These are phyloP conservation scores for Zasmidium citrigriseum DNA, from an alignment of 2,329 filamentous ascomycete species.

Conservation along the genomic window DNA sequence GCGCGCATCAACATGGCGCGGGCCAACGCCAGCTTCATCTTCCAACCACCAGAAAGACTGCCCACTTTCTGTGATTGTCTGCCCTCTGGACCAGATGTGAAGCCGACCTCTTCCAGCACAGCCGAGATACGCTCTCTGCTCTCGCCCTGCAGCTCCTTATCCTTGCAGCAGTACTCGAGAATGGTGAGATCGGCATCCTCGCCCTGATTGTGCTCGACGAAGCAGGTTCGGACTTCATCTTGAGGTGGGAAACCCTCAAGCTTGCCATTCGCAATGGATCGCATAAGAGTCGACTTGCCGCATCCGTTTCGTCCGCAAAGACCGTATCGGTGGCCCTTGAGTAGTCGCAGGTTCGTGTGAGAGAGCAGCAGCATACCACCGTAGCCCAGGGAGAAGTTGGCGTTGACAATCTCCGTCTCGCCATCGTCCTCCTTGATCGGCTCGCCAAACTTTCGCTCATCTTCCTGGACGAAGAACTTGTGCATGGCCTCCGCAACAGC, in stretches of 20 bases:
- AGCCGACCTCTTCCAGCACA: constrained; percentile 89
- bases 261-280: constrained; percentile 91
- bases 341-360: constrained; percentile 88
- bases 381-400: constrained; percentile 95
- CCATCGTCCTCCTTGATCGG: constrained; percentile 87
- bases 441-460: constrained; percentile 81
- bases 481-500: constrained; percentile 74
- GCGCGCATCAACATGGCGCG: constrained; percentile 95
- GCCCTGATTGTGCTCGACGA: constrained; percentile 98
- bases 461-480: constrained; percentile 76
- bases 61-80: constrained; percentile 88
- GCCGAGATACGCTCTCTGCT: constrained; percentile 77
- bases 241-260: constrained; percentile 94
- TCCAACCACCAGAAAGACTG: constrained; percentile 96
- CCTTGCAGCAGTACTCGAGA: constrained; percentile 86
- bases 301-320: constrained; percentile 96
- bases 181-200: constrained; percentile 97
- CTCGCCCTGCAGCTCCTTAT: constrained; percentile 79
- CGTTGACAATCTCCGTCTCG: constrained; percentile 95
- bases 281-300: constrained; percentile 99
- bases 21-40: constrained; percentile 98
- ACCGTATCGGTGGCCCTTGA: constrained; percentile 96
- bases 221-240: constrained; percentile 91
- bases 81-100: constrained; percentile 85
- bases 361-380: constrained; percentile 96